Percentiles rank a stretch among this genome's conserved stretches.
Conservation (phyloP, 2,329 filamentous ascomycete species). For the Penicillium sp. region DNA sequence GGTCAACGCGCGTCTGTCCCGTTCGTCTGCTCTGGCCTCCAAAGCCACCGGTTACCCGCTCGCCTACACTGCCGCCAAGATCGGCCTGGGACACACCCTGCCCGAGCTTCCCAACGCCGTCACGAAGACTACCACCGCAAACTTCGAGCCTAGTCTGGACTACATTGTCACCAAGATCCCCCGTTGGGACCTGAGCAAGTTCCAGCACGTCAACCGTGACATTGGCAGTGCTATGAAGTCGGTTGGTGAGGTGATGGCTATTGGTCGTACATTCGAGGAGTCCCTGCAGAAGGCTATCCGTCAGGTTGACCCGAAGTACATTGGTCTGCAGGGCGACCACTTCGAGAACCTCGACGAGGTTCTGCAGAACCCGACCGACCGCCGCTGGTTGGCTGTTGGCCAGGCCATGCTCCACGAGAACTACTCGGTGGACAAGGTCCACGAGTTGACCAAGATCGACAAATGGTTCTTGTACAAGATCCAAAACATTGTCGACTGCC, state of each 20-base stretch:
- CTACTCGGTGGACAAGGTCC: constrained; percentile 85
- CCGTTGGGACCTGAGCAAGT: constrained; percentile 96
- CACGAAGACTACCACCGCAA: constrained; percentile 96
- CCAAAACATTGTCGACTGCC: constrained; percentile 91
- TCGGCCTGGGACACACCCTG: constrained; percentile 89
- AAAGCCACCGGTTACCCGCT: constrained; percentile 97
- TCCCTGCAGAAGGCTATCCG: constrained; percentile 98
- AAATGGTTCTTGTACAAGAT: constrained; percentile 99
- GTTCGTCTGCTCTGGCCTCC: constrained; percentile 91
- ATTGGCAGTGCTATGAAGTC: constrained; percentile 99
- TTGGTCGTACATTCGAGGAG: constrained; percentile 96
- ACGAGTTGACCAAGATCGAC: constrained; percentile 96
- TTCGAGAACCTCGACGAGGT: constrained; percentile 90
- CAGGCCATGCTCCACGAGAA: constrained; percentile 97
- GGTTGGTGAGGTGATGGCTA: constrained; percentile 98
- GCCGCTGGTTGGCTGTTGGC: constrained; percentile 93
- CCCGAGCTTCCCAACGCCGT: constrained; percentile 96
- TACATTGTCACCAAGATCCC: constrained; percentile 99
- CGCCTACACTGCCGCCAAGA: constrained; percentile 96
- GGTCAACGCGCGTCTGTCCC: constrained; percentile 96
- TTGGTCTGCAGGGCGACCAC: constrained; percentile 91
- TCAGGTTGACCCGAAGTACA: constrained; percentile 85
- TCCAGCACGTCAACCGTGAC: constrained; percentile 96
- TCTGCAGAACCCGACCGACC: constrained; percentile 87
- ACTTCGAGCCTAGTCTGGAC: constrained; percentile 95